Base-by-base conservation (phyloP, 2,329 filamentous ascomycete species). In the Diaporthe citriasiana region DNA sequence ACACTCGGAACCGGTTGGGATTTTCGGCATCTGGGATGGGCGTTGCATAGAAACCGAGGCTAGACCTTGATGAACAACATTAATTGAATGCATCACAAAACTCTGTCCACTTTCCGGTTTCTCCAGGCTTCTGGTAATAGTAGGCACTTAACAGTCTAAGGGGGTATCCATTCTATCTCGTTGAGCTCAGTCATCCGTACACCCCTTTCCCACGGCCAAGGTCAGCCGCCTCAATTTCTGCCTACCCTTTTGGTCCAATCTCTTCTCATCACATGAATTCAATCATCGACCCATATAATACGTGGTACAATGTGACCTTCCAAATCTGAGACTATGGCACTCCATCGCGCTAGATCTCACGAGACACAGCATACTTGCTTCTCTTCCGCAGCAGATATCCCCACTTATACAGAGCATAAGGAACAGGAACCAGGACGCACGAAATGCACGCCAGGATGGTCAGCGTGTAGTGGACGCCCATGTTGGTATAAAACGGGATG, bases 381-480 rank as follows among this genome's bases (percentile, higher is more conserved):
- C 53, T 69, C 19, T 33, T 65, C 15, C 74, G 68, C 27, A 76
- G 45, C 45, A 57, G 12, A 30, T 74, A 17, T 0, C 80, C 81
- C 10, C 79, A 78, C 8, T 74, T 76, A 27, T 79, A 82, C 5
- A 83, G 45, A 0, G 79, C 55, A 38, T 81, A 81, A 1, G 81
- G 82, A 12, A 81, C 81, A 0, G 79, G 78, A 3, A 77, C 81
- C 9, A 83, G 74, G 0, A 79, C 22, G 15, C 77, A 76, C 0
- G 81, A 75, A 0, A 83, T 73, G 9, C 79, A 82, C 1, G 77
- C 82, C 70, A 83, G 72, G 7, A 83, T 81, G 0, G 81, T 83
- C 12, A 83, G 75, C 0, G 82, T 81, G 40, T 82, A 81, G 33
- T 81, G 79, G 0, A 80, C 81, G 9, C 81, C 81, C 77, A 82